Base-by-base conservation (phyloP, 345 rosid genomes). In the Litchi chinensis region DNA sequence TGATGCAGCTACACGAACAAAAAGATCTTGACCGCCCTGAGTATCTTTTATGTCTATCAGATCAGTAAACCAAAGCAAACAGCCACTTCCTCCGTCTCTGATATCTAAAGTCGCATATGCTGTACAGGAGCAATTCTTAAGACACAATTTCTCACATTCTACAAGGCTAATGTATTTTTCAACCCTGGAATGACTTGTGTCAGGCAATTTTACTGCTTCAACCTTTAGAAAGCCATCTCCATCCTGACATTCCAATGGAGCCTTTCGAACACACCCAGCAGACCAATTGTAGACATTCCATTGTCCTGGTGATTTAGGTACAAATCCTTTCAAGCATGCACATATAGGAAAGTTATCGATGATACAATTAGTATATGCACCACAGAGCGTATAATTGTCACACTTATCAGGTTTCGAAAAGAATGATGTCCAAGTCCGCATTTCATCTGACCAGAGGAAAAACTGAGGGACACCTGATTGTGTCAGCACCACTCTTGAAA, bases 361-460 rank as follows among this genome's bases (percentile, higher is more conserved):
- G 40, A 52, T 65, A 56, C 83, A 81, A 26, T 18, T 76, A 24
- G 68, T 80, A 22, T 81, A 65, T 40, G 73, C 68, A 19, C 80
- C 83, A 60, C 79, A 80, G n/a, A 39, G 21, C 3, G 65, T 76
- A 71, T 80, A 80, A 6, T 15, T 16, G 22, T 77, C 74, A 40
- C 80, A 81, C 24, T 72, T 60, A 65, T 81, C 80, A 3, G 8
- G 11, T 16, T 11, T 24, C 1, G 70, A 21, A 39, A 56, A 71
- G 37, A 48, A 65, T 19, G 15, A 12, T 15, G 32, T 10, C 83
- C 80, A 81, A 12, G 22, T 46, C 0, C 12, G 68, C 22, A 60
- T 19, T 0, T 48, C 46, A 54, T 76, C 62, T n/a, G n/a, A 48
- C 77, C 80, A 81, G 4, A 4, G 72, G 46, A 39, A 24, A 11